Conservation (phyloP, 345 rosid species). For the Eucalyptus brandiana region DNA sequence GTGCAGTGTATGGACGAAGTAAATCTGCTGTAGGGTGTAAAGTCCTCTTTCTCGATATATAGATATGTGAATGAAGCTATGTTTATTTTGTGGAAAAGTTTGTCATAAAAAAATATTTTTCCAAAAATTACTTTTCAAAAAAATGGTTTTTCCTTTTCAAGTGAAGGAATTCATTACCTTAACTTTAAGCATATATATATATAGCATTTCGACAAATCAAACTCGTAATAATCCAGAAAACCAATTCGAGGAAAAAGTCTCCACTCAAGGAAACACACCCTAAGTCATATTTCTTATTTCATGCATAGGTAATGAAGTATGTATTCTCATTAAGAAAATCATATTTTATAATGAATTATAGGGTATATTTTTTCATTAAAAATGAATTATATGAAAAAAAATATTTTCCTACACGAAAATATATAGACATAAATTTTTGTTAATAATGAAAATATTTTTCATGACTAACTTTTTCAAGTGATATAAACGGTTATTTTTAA, state of each 20-base stretch:
- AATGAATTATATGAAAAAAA: background rate
- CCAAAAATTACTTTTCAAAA: background rate
- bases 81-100: background rate
- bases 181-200: too few species aligned
- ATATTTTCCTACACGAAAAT: background rate
- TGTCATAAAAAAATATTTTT: background rate
- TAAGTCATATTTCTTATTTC: background rate
- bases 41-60: background rate
- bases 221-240: fast-evolving
- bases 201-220: fast-evolving
- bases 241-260: fast-evolving
- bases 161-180: background rate
- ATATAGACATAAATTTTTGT: background rate
- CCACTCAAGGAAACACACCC: background rate
- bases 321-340: background rate
- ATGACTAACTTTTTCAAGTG: background rate
- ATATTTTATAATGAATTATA: background rate
- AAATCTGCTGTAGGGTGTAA: background rate
- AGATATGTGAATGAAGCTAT: background rate
- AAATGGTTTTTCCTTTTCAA: background rate
- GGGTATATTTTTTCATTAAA: background rate
- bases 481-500: fast-evolving
- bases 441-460: background rate
- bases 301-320: background rate
- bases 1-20: background rate